A percentile compares a stretch with the other conserved stretches of the same genome.
Conservation (phyloP, 345 rosid genomes). For the Arabidopsis suecica region DNA sequence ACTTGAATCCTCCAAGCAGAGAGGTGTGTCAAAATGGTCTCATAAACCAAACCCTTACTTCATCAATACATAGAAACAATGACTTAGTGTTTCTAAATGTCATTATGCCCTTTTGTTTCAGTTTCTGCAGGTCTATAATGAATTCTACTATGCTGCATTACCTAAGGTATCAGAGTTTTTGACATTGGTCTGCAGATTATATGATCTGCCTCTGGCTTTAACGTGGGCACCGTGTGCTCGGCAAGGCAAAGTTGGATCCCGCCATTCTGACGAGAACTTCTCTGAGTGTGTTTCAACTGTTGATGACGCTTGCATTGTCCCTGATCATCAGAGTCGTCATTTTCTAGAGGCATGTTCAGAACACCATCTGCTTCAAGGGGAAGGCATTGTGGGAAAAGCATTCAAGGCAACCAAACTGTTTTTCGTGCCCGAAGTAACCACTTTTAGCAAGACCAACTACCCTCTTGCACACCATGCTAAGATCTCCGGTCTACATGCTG, state of each 20-base stretch:
- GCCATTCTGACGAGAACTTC: constrained; percentile 70
- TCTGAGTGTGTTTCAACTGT: constrained; percentile 70
- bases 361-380: constrained; percentile 74
- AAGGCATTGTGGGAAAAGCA: constrained; percentile 89
- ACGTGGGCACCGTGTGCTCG: constrained; percentile 79
- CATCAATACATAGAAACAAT: constrained; percentile 12
- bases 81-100: constrained; percentile 8
- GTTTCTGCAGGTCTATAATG: constrained; percentile 55
- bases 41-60: constrained; percentile 12
- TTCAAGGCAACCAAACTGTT: constrained; percentile 63
- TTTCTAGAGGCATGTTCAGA: constrained; percentile 84
- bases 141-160: constrained; percentile 58
- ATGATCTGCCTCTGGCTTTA: constrained; percentile 78
- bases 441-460: constrained; percentile 74
- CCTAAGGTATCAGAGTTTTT: constrained; percentile 63
- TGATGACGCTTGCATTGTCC: constrained; percentile 72
- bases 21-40: constrained; percentile 54
- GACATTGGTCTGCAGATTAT: constrained; percentile 60
- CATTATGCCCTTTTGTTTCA: constrained; percentile 34
- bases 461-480: constrained; percentile 92
- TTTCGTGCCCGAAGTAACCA: constrained; percentile 66
- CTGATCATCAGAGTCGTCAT: constrained; percentile 47
- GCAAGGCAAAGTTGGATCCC: constrained; percentile 73
- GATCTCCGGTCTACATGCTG: constrained; percentile 73
- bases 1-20: constrained; percentile 53